Evolutionary conservation across 768 basidiomycete genomes (phyloP).

Genomic region (Lepiota brunneoincarnata): DNA sequence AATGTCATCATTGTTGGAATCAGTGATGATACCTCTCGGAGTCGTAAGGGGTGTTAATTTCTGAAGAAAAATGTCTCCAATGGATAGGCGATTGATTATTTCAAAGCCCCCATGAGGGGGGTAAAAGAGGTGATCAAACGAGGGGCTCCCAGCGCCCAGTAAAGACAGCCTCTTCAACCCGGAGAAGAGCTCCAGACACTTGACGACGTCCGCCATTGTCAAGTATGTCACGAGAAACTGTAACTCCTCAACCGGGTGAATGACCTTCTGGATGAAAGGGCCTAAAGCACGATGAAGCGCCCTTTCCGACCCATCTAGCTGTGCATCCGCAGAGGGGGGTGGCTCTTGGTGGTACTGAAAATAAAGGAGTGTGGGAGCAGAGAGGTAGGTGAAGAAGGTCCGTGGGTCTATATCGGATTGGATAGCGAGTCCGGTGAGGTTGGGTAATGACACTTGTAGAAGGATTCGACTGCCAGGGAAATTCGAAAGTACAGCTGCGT

Average conservation of each 20-base stretch:
- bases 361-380: not conserved
- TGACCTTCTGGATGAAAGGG: not conserved
- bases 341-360: not conserved
- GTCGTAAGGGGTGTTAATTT: too few relatives aligned
- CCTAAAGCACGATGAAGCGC: not conserved
- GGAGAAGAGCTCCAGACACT: not conserved
- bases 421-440: not conserved
- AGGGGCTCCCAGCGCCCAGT: not conserved
- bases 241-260: not conserved
- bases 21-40: too few relatives aligned
- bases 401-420: not conserved
- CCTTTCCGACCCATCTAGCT: not conserved
- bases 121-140: not conserved
- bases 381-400: not conserved
- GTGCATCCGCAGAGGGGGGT: not conserved
- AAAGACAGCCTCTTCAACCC: not conserved
- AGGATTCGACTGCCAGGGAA: too few relatives aligned
- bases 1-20: not conserved
- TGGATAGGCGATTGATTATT: too few relatives aligned
- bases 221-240: not conserved
- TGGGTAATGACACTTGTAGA: not conserved
- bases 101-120: not conserved
- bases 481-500: not conserved
- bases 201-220: not conserved
- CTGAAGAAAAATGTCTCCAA: too few relatives aligned